Conservation (phyloP, 139 green algal species). For the Chlorella sp. region DNA sequence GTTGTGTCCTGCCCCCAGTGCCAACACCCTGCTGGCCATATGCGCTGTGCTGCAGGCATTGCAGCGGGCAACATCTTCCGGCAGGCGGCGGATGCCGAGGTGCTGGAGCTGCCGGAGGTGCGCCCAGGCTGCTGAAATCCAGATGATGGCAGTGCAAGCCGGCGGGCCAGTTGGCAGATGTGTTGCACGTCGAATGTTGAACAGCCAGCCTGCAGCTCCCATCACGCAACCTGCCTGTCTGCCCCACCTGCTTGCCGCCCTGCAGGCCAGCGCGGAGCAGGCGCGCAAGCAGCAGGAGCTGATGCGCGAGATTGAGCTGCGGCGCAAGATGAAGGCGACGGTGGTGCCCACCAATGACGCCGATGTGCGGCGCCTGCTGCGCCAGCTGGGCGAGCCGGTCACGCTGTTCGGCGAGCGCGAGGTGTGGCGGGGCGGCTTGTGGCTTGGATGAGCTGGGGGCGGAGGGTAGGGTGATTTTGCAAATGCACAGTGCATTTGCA, state of each 20-base stretch:
- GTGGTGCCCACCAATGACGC: constrained; percentile 83
- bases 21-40: too few relatives aligned
- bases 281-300: constrained; percentile 71
- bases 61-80: constrained; percentile 58
- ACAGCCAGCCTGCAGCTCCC: too few relatives aligned
- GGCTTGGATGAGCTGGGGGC: neutral
- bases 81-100: constrained; percentile 44
- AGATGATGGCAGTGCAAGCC: too few relatives aligned
- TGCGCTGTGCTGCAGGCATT: neutral
- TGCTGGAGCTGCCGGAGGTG: constrained; percentile 52
- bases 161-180: too few relatives aligned
- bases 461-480: neutral
- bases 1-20: too few relatives aligned
- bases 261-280: constrained; percentile 51
- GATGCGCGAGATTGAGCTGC: constrained; percentile 82
- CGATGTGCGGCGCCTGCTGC: constrained; percentile 81
- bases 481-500: too few relatives aligned
- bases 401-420: constrained; percentile 96
- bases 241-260: too few relatives aligned
- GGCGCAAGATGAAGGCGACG: constrained; percentile 64
- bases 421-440: too few relatives aligned
- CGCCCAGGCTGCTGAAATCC: neutral
- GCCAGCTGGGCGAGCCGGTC: constrained; percentile 87
- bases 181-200: too few relatives aligned
- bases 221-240: too few relatives aligned